Evolutionary conservation across 345 rosid genomes (phyloP).

Genomic region (Turritis glabra): DNA sequence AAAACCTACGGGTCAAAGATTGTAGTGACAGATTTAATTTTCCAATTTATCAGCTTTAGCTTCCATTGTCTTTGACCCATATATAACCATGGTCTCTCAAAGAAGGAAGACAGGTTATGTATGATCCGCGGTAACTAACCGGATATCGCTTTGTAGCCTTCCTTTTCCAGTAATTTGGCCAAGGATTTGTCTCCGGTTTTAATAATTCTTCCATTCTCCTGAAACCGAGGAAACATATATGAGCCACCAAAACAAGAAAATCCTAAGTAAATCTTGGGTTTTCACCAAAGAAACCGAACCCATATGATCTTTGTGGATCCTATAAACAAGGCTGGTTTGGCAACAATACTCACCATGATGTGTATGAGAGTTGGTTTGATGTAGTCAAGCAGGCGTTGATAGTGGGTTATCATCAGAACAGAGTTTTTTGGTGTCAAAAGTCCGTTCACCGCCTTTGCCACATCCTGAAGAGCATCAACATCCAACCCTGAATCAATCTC

Average conservation of each 20-base stretch:
- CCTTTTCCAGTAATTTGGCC: conserved; percentile 74
- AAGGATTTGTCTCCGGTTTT: conserved; percentile 79
- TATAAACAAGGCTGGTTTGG: conserved; percentile 17
- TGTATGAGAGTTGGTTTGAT: conserved; percentile 79
- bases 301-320: neutral
- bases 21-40: neutral
- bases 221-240: conserved; percentile 33
- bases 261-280: neutral
- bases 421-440: conserved; percentile 82
- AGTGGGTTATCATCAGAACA: conserved; percentile 91
- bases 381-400: conserved; percentile 75
- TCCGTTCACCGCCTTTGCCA: conserved; percentile 90
- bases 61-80: conserved; percentile 11
- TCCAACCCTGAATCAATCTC: conserved; percentile 98
- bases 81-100: conserved; percentile 20
- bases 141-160: conserved; percentile 78
- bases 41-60: conserved; percentile 9
- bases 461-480: conserved; percentile 91
- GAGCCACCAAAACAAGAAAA: neutral
- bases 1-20: conserved; percentile 21
- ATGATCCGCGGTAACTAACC: conserved; percentile 32
- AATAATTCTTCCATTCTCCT: conserved; percentile 89
- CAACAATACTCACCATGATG: conserved; percentile 65
- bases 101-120: neutral
- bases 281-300: conserved; percentile 1